Evolutionary conservation across 2,329 filamentous ascomycete genomes (phyloP).

Genomic region (Sclerotinia sclerotiorum): DNA sequence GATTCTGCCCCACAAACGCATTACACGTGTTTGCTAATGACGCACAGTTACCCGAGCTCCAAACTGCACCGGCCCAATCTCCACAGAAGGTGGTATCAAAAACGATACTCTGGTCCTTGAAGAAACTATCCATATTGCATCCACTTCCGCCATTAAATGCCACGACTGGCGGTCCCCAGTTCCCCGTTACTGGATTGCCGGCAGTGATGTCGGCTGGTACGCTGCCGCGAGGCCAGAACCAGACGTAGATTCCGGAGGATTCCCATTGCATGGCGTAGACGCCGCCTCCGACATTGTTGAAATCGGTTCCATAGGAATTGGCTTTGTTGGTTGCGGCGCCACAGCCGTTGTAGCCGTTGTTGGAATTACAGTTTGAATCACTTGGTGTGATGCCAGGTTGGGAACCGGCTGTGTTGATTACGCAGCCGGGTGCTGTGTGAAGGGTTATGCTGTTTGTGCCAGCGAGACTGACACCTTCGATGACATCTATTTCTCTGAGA

Average conservation of each 20-base stretch:
- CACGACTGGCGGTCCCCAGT: constrained; percentile 69
- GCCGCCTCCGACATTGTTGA: constrained; percentile 69
- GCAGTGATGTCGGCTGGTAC: constrained; percentile 64
- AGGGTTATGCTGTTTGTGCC: constrained; percentile 62
- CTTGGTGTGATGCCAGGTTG: constrained; percentile 47
- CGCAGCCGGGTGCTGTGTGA: constrained; percentile 63
- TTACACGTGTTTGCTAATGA: not conserved
- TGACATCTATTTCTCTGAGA: constrained; percentile 70
- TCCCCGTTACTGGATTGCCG: constrained; percentile 59
- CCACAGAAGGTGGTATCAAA: constrained; percentile 20
- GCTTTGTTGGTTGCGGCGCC: constrained; percentile 52
- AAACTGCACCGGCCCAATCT: constrained; percentile 7
- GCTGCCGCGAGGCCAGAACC: constrained; percentile 70
- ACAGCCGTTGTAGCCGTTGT: constrained; percentile 56
- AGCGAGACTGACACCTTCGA: constrained; percentile 72
- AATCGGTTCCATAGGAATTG: constrained; percentile 63
- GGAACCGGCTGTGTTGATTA: constrained; percentile 51
- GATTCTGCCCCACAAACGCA: constrained; percentile 15
- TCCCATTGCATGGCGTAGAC: constrained; percentile 80
- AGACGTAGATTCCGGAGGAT: constrained; percentile 68
- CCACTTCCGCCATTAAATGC: constrained; percentile 60
- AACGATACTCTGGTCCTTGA: constrained; percentile 6
- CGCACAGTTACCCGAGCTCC: not conserved
- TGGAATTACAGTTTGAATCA: constrained; percentile 56
- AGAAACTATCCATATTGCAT: constrained; percentile 4